Conservation (phyloP, 305 asterid genomes). For the Solanum hybrid region DNA sequence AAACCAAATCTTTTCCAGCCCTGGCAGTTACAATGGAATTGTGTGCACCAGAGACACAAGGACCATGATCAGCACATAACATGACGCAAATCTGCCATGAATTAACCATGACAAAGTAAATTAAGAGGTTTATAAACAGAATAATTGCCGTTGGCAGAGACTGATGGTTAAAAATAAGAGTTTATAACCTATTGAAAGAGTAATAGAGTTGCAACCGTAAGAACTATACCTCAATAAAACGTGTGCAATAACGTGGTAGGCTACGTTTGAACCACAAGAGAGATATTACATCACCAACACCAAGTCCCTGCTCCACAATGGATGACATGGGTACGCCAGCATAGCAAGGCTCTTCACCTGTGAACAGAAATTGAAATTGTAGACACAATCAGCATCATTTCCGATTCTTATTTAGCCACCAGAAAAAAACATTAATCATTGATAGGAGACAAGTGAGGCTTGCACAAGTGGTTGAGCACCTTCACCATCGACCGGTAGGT, state of each 20-base stretch:
- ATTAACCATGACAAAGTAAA: constrained; percentile 12
- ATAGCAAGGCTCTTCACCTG: constrained; percentile 97
- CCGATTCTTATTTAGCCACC: neutral
- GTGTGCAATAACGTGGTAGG: constrained; percentile 89
- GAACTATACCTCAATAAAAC: constrained; percentile 70
- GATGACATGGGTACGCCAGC: constrained; percentile 97
- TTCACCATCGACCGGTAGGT: neutral
- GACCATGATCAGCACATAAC: constrained; percentile 98
- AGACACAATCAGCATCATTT: constrained; percentile 8
- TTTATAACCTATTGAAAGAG: neutral
- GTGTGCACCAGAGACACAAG: constrained; percentile 99
- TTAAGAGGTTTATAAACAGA: neutral
- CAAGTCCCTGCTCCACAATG: constrained; percentile 88
- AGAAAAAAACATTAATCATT: neutral
- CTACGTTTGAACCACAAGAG: constrained; percentile 94
- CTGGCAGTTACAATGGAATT: constrained; percentile 90
- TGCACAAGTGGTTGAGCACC: neutral
- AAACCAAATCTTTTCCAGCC: constrained; percentile 94
- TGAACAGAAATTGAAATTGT: constrained; percentile 7
- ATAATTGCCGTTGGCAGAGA: neutral
- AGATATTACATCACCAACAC: constrained; percentile 93
- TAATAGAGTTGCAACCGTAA: neutral
- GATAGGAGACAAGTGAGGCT: neutral
- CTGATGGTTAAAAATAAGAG: neutral
- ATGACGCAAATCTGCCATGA: constrained; percentile 72